Percentiles rank a stretch among this genome's conserved stretches.
Conservation (phyloP, 2,329 filamentous ascomycete genomes). For the Fusarium chlamydosporum region DNA sequence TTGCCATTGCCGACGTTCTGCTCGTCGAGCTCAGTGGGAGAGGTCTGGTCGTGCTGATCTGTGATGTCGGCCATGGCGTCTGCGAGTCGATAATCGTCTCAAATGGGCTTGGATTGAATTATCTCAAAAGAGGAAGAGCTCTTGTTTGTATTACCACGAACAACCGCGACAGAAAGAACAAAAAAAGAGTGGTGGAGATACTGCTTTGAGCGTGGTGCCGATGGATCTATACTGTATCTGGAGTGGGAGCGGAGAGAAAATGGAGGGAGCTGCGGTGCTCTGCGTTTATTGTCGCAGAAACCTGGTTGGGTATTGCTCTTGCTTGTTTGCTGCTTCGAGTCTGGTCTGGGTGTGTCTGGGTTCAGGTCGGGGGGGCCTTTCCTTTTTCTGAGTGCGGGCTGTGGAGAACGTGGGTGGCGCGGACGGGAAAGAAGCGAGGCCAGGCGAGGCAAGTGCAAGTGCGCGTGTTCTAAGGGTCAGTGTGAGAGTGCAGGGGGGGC, state of each 20-base stretch:
- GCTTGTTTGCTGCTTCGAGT: slow-evolving; percentile 57
- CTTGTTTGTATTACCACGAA: slow-evolving; percentile 57
- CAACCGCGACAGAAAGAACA: slow-evolving; percentile 55
- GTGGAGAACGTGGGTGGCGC: slow-evolving; percentile 50
- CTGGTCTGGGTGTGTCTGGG: slow-evolving; percentile 52
- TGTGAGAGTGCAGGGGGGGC: slow-evolving; percentile 37
- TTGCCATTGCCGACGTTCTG: slow-evolving; percentile 82
- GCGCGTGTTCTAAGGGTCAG: slow-evolving; percentile 33
- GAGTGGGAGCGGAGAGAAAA: slow-evolving; percentile 64
- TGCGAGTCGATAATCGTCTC: slow-evolving; percentile 37
- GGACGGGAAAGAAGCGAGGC: slow-evolving; percentile 60
- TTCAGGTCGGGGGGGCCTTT: slow-evolving; percentile 46
- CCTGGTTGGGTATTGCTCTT: slow-evolving; percentile 64
- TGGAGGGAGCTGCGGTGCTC: slow-evolving; percentile 62
- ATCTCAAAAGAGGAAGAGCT: slow-evolving; percentile 47
- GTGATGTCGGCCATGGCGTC: slow-evolving; percentile 81
- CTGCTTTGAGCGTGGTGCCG: slow-evolving; percentile 76
- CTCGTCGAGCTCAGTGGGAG: slow-evolving; percentile 81
- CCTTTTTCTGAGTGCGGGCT: slow-evolving; percentile 49
- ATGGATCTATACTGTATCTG: slow-evolving; percentile 77
- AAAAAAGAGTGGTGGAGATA: slow-evolving; percentile 73
- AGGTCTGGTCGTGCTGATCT: slow-evolving; percentile 82
- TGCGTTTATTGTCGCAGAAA: slow-evolving; percentile 66
- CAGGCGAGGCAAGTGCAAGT: slow-evolving; percentile 47
- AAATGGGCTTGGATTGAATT: slow-evolving; percentile 47